Conservation (phyloP, 2,329 filamentous ascomycete species). For the Clonostachys rhizophaga region DNA sequence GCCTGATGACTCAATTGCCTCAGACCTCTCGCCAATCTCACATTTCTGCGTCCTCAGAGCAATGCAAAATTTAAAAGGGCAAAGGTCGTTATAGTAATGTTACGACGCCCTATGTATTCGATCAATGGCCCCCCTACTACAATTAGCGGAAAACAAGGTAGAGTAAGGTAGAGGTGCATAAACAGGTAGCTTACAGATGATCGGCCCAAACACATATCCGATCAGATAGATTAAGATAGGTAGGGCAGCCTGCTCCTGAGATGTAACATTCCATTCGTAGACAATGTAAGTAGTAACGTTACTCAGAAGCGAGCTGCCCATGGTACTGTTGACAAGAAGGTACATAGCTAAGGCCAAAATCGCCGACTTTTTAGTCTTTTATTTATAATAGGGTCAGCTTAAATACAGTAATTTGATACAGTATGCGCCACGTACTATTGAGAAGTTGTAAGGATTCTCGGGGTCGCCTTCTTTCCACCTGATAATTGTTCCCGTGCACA, state of each 20-base stretch:
- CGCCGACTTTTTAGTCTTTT: conserved; percentile 46
- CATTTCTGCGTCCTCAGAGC: conserved; percentile 47
- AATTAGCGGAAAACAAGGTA: too few relatives aligned
- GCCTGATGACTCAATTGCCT: conserved; percentile 6
- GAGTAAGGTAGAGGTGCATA: too few relatives aligned
- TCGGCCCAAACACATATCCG: conserved; percentile 56
- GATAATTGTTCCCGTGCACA: conserved; percentile 23
- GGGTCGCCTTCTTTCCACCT: conserved; percentile 41
- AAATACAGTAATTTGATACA: background rate
- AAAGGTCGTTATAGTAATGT: conserved; percentile 38
- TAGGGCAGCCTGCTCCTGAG: conserved; percentile 37
- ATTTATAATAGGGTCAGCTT: background rate
- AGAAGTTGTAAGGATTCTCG: conserved; percentile 51
- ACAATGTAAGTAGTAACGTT: conserved; percentile 57
- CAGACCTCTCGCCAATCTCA: conserved; percentile 32
- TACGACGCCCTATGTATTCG: conserved; percentile 57
- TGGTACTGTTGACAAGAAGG: conserved; percentile 63
- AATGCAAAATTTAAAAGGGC: conserved; percentile 53
- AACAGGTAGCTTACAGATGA: conserved; percentile 36
- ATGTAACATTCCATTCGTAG: conserved; percentile 50
- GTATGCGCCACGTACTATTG: conserved; percentile 17
- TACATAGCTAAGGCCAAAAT: conserved; percentile 51
- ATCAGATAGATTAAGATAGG: conserved; percentile 61
- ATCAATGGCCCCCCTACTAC: conserved; percentile 48
- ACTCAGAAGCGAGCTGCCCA: conserved; percentile 60